Evolutionary conservation across 495 filamentous ascomycete genomes (phyloP), one percentile per base, ranked within the genome.

Genomic region (Eremomyces bilateralis): DNA sequence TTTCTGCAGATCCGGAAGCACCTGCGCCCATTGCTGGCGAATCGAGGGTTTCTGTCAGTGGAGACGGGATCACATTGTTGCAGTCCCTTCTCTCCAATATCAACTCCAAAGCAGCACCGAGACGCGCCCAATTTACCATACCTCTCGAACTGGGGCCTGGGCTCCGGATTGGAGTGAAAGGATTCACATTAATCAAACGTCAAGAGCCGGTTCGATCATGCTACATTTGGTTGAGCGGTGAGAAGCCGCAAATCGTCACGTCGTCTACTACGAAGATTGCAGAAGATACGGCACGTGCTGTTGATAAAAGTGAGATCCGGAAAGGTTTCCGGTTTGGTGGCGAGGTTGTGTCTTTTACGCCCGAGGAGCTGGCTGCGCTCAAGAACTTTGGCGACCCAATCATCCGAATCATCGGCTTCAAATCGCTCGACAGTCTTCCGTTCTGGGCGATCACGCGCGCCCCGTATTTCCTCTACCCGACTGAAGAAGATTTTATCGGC

Each of bases 301-400:
- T 94, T 1, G 80, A 92, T 36, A 84, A 84, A 44, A 52, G 53
- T 5, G 80, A 93, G 39, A 67, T 93, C 22, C 71, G 75, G 35
- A 94, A 91, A 47, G 90, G 85, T 0, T 99, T 85, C 59, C 92
- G 85, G 45, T 95, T 93, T 43, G 90, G 85, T 20, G 82, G 80
- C 15, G 80, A 92, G 42, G 77, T 83, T 34, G 69, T 99, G 29
- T 57, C 73, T 15, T 99, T 99, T 53, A 74, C 70, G 1, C 60
- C 67, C 1, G 83, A 93, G 21, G 88, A 95, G 50, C 65, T 78
- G 37, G 71, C 73, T 38, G 56, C 62, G 12, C 59, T 99, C 39
- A 69, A 75, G 27, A 54, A 79, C 38, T 84, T 92, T 46, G 81
- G 80, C 11, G 64, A 78, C 15, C 77, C 83, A 2, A 63, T 74